phyloP scores from a whole-genome alignment of 768 basidiomycete species.

The Leccinum disarticulatum region DNA sequence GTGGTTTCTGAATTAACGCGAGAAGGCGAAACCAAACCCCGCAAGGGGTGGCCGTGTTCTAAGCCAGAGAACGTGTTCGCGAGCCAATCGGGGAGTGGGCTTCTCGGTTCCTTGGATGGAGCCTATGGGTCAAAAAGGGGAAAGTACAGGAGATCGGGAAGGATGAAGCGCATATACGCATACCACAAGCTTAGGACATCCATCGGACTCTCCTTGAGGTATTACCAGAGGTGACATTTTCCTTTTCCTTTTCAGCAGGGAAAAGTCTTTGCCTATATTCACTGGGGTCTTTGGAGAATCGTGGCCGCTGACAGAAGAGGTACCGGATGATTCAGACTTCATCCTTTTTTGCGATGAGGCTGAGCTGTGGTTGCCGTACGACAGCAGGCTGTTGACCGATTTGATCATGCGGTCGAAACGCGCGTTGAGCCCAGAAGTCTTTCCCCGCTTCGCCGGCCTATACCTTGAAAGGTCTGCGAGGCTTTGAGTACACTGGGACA shows the following conservation, averaged over 20 bases:
- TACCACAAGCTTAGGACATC: slow-evolving; percentile 20
- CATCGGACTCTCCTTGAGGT: slow-evolving; percentile 10
- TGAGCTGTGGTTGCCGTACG: slow-evolving; percentile 21
- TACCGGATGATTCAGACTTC: slow-evolving; percentile 37
- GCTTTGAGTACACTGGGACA: background rate
- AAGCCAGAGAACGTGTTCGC: slow-evolving; percentile 50
- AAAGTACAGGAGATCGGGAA: slow-evolving; percentile 13
- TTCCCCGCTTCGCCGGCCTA: slow-evolving; percentile 46
- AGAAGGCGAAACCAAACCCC: slow-evolving; percentile 30
- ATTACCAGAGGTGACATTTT: slow-evolving; percentile 8
- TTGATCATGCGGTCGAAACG: slow-evolving; percentile 70
- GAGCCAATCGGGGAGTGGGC: slow-evolving; percentile 56
- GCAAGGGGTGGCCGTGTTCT: slow-evolving; percentile 34
- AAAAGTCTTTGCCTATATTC: slow-evolving; percentile 40
- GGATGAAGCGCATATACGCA: slow-evolving; percentile 30
- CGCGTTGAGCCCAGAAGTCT: slow-evolving; percentile 50
- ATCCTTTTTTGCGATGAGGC: slow-evolving; percentile 30
- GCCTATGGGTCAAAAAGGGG: slow-evolving; percentile 15
- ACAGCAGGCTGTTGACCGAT: slow-evolving; percentile 46
- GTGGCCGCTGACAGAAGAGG: slow-evolving; percentile 45
- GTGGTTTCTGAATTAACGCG: slow-evolving; percentile 7
- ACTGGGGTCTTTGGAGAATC: slow-evolving; percentile 42
- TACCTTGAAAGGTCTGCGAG: slow-evolving; percentile 8
- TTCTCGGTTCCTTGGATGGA: slow-evolving; percentile 24
- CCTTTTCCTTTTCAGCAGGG: slow-evolving; percentile 45